Conservation (phyloP, 257 asterid species). For the Solanum paucissectum region DNA sequence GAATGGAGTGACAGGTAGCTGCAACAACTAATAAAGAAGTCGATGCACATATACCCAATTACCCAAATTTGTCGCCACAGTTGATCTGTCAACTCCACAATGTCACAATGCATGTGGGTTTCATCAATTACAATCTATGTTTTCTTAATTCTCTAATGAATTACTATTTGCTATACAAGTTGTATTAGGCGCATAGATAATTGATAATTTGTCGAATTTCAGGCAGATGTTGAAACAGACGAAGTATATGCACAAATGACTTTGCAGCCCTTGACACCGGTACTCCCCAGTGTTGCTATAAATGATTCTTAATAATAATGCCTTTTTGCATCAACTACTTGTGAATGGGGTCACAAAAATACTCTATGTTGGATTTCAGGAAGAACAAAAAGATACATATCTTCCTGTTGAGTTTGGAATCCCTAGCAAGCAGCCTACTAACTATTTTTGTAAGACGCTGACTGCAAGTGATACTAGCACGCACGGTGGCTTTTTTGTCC, state of each 20-base stretch:
- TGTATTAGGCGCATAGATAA: background rate
- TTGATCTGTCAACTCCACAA: conserved; percentile 96
- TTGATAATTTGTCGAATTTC: conserved; percentile 24
- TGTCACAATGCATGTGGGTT: conserved; percentile 93
- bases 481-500: conserved; percentile 96
- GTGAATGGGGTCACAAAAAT: background rate
- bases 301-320: background rate
- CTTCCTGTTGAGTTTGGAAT: conserved; percentile 85
- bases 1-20: conserved; percentile 51
- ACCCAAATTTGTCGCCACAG: conserved; percentile 83
- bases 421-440: conserved; percentile 84
- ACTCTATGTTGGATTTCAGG: conserved; percentile 27
- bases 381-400: conserved; percentile 86
- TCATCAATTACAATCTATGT: conserved; percentile 9
- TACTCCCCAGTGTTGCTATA: conserved; percentile 11
- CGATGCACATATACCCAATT: conserved; percentile 88
- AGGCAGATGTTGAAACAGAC: conserved; percentile 97
- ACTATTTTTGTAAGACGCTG: conserved; percentile 90
- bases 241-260: conserved; percentile 99
- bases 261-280: conserved; percentile 84
- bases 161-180: conserved; percentile 4
- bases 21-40: conserved; percentile 93
- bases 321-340: background rate
- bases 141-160: background rate
- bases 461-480: conserved; percentile 98